Base-by-base conservation (phyloP, 495 filamentous ascomycete genomes). In the Talaromyces adpressus region DNA sequence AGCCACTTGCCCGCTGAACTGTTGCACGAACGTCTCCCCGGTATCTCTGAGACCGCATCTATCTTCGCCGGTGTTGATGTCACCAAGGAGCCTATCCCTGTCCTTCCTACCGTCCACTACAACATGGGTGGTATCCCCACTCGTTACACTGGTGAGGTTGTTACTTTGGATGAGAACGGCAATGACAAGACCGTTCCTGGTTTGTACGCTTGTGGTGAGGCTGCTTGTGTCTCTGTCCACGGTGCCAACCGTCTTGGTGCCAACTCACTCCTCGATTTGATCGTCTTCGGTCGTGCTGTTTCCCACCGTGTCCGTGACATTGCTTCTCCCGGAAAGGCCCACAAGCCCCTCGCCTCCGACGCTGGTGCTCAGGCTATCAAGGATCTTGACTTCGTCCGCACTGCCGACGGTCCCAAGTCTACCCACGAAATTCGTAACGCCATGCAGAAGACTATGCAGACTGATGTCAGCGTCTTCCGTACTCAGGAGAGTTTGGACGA, bases 111-210 rank as follows among this genome's bases (percentile, higher is more conserved):
- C 53, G 94, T 96, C 70, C 94, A 98, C 82, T 98, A 98, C 85
- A 97, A 97, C 85, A 98, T 98, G 93, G 93, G 93, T 76, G 93
- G 93, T 82, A 96, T 97, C 70, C 93, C 93, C 54, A 98, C 93
- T 64, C 91, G 91, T 70, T 97, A 94, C 84, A 97, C 91, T 64
- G 93, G 93, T 74, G 92, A 98, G 78, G 93, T 97, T 68, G 75
- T 98, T 62, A 93, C 89, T 32, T 81, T 93, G 57, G 91, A 96
- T 70, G 85, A 86, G 72, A 72, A 75, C 47, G 94, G 93, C 67
- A 86, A 92, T 58, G 93, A 98, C 80, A 83, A 96, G 84, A 87
- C 95, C 68, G 94, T 98, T 20, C 91, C 92, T 61, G 93, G 93
- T 75, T 87, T 98, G 64, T 98, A 93, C 71, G 93, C 93, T 67